Evolutionary conservation across 495 filamentous ascomycete species (phyloP), one percentile per base, ranked within the genome.

Genomic region (Polyplosphaeria fusca): DNA sequence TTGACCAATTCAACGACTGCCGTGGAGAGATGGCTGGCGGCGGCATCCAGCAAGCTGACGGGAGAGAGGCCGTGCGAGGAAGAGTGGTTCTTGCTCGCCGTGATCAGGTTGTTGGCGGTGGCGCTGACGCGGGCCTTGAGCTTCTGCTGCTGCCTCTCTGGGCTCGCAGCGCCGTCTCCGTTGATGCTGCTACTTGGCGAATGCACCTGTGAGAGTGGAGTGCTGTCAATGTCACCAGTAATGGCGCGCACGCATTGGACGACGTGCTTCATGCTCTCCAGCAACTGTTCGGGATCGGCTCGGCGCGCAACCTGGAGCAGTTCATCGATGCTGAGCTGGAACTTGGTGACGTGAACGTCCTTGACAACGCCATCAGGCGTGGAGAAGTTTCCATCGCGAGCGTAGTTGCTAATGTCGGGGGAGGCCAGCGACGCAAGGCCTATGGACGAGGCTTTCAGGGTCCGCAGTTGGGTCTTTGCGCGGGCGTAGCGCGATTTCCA

Each of bases 31-130:
- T 98, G 91, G 13, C 88, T 92, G n/a, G 91, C 92, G 7, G 93
- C 93, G 11, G 93, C 93, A 73, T 98, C 93, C 14, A 98, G 76
- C 19, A 98, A 73, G 2, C 89, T 94, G n/a, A 98, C 86, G 1
- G 94, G 93, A 3, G 89, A 91, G n/a, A 98, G 76, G 16, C 93
- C 93, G 27, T 78, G 81, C 0, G 89, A 83, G 19, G 75, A 76
- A 30, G 88, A 85, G 69, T 91, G 95, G 64, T 94, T 95, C 75
- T 92, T 95, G 19, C 87, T 85, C 2, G 91, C 90, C 13, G 90
- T 97, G 58, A 96, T 95, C 53, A 97, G 73, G 62, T 95, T 95
- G 76, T 97, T 98, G 24, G 93, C 89, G 12, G 93, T 95, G 4
- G 86, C 87, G 20, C 89, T 92, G 12, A 96, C 85, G 7, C 85